Base-by-base conservation (phyloP, 169 alveolate genomes). In the Cryptosporidium meleagridis region DNA sequence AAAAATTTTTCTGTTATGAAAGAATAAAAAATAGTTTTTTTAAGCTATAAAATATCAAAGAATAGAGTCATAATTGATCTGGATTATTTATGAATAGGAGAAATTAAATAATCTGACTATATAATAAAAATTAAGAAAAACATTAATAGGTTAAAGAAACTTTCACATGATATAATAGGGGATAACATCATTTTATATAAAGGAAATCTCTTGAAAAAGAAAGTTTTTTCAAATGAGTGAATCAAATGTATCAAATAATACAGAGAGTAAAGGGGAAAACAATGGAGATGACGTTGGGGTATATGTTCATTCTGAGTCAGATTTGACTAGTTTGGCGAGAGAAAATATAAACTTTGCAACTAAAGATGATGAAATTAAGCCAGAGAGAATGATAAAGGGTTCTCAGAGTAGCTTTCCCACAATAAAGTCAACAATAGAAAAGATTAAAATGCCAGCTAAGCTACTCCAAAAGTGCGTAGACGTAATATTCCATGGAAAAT, bases 401-500 rank as follows among this genome's bases (percentile, higher is more conserved):
- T 73, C 70, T 3, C 29, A 73, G 37, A 33, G 39, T 16, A 29
- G 52, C 16, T 29, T 37, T 26, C 26, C 61, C 31, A 73, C 52
- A 12, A 21, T 53, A n/a, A 73, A 73, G 45, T 33, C 68, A 10
- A 73, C 71, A n/a, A 31, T 52, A 16, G 70, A 73, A 31, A 73
- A 62, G 29, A 80, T 80, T 59, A 62, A 41, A 41, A 59, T 55
- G 39, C 89, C 89, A 6, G 59, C 67, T 21, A 62, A 41, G 73
- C 18, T 80, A 18, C 21, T 80, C 39, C 52, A 65, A 18, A 65
- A 44, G 59, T 65, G 39, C 18, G 75, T 59, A 5, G 41, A 80
- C 44, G 35, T 80, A n/a, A 59, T 80, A 45, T 80, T 80, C 45
- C 89, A 67, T 59, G 89, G 89, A 6, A 80, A 37, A 62, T 80